These are phyloP conservation scores for Ophiostoma himal-ulmi DNA, from an alignment of 2,329 filamentous ascomycete species.

Conservation along the genomic window DNA sequence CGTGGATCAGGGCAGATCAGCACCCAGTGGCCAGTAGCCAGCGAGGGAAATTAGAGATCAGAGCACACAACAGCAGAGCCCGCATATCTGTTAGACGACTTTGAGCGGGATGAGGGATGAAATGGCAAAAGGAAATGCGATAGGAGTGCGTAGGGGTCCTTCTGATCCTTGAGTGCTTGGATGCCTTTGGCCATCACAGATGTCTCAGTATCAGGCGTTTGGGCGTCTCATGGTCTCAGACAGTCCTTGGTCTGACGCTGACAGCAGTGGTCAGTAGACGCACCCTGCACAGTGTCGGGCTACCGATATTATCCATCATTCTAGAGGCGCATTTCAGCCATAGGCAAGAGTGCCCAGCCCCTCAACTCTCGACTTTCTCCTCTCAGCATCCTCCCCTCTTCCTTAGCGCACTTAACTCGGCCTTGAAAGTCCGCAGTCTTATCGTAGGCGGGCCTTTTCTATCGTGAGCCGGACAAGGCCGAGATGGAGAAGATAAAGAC, in stretches of 20 bases:
- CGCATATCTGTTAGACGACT: no score
- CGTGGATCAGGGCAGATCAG: not conserved
- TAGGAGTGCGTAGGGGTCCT: not conserved
- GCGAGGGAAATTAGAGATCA: not conserved
- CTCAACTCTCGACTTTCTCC: not conserved
- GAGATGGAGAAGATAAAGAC: not conserved
- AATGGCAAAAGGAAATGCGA: not conserved
- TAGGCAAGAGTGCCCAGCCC: not conserved
- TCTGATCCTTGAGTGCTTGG: not conserved
- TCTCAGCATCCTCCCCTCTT: not conserved
- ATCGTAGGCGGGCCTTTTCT: not conserved
- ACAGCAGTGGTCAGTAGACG: not conserved
- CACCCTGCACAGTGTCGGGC: no score
- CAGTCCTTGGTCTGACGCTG: not conserved
- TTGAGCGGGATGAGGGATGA: not conserved
- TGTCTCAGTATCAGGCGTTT: not conserved
- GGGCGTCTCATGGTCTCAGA: not conserved
- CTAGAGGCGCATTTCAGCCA: not conserved
- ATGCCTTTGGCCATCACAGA: not conserved
- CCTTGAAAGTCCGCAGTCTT: not conserved
- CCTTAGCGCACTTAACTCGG: no score
- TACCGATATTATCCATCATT: no score
- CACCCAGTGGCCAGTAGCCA: not conserved
- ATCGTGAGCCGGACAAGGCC: conserved; percentile 1
- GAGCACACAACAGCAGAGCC: not conserved